These are phyloP conservation scores for Juncus effusus DNA, from an alignment of 176 grass and related monocot species.

Conservation along the genomic window DNA sequence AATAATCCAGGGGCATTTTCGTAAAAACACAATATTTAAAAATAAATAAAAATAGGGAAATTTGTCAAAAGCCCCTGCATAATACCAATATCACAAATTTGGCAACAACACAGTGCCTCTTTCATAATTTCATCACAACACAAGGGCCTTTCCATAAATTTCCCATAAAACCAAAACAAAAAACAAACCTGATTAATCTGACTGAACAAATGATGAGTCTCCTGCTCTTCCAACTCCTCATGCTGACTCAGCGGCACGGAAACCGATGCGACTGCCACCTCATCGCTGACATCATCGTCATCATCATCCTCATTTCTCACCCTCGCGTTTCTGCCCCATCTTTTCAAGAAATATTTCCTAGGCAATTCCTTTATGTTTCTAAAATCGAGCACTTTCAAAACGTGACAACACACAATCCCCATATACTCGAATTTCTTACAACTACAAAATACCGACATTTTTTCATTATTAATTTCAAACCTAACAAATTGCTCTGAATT, in stretches of 20 bases:
- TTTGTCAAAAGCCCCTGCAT: too few relatives aligned
- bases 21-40: too few relatives aligned
- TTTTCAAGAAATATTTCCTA: conserved; percentile 64
- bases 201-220: conserved; percentile 32
- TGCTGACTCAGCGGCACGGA: conserved; percentile 39
- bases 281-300: conserved; percentile 34
- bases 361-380: conserved; percentile 93
- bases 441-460: conserved; percentile 62
- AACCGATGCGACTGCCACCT: conserved; percentile 34
- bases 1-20: too few relatives aligned
- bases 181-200: conserved; percentile 44
- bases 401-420: conserved; percentile 83
- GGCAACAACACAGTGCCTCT: too few relatives aligned
- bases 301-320: conserved; percentile 36
- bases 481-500: conserved; percentile 64
- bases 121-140: too few relatives aligned
- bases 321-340: conserved; percentile 74
- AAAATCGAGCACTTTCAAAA: conserved; percentile 88
- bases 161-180: too few relatives aligned
- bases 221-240: conserved; percentile 20
- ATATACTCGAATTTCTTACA: conserved; percentile 87
- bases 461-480: conserved; percentile 56
- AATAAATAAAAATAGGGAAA: too few relatives aligned
- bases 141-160: too few relatives aligned
- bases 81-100: too few relatives aligned